These are phyloP conservation scores for Macrophomina tecta DNA, from an alignment of 2,329 filamentous ascomycete genomes.

Conservation along the genomic window DNA sequence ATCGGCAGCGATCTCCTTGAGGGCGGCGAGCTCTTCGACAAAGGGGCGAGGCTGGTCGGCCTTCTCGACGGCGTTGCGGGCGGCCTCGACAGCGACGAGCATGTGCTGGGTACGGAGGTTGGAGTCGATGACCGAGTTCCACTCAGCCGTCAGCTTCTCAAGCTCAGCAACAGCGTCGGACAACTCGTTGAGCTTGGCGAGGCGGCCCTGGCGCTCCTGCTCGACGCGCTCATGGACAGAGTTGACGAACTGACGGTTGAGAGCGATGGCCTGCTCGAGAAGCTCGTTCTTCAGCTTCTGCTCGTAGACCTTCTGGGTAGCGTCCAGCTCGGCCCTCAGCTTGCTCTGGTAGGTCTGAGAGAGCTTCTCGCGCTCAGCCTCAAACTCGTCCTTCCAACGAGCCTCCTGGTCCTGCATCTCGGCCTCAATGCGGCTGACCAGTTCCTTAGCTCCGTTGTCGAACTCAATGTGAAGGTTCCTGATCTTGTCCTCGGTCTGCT, in stretches of 20 bases:
- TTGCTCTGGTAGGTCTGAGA: constrained; percentile 79
- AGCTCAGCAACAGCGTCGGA: constrained; percentile 79
- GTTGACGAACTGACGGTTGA: constrained; percentile 83
- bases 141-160: constrained; percentile 84
- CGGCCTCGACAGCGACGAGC: constrained; percentile 92
- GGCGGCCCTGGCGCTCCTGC: constrained; percentile 81
- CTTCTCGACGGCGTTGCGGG: constrained; percentile 81
- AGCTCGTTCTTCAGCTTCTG: constrained; percentile 84
- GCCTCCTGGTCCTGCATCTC: constrained; percentile 82
- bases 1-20: constrained; percentile 87
- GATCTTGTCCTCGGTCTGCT: constrained; percentile 77
- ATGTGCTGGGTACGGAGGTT: constrained; percentile 96
- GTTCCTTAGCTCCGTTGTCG: constrained; percentile 82
- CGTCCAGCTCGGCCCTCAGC: constrained; percentile 77
- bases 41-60: constrained; percentile 80
- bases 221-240: constrained; percentile 85
- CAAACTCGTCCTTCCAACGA: constrained; percentile 87
- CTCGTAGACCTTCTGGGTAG: constrained; percentile 79
- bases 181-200: constrained; percentile 84
- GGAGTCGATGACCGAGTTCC: constrained; percentile 87
- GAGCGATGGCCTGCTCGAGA: constrained; percentile 84
- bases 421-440: constrained; percentile 85
- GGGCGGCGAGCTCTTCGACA: constrained; percentile 86
- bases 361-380: constrained; percentile 81
- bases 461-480: constrained; percentile 76